A percentile compares a stretch with the other conserved stretches of the same genome.
Conservation (phyloP, 768 basidiomycete species). For the Mycena galericulata region DNA sequence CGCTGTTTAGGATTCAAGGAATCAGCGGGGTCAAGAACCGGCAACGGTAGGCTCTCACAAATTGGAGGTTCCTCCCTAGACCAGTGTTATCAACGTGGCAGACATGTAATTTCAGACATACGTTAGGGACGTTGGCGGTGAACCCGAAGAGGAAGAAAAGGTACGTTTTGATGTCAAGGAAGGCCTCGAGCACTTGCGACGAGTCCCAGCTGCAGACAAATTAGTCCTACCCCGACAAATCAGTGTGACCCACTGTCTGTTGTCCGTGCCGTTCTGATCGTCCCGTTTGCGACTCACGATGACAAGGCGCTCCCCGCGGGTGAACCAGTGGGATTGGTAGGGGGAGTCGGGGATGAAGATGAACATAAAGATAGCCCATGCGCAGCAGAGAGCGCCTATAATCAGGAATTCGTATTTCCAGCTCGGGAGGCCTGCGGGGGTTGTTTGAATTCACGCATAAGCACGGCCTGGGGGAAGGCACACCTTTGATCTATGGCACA, state of each 20-base stretch:
- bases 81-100: neutral
- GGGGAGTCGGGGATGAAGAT: slow-evolving; percentile 51
- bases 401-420: slow-evolving; percentile 43
- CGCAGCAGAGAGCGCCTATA: slow-evolving; percentile 47
- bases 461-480: neutral
- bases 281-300: slow-evolving; percentile 49
- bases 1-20: slow-evolving; percentile 21
- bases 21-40: neutral
- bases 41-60: slow-evolving; percentile 31
- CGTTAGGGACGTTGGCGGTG: slow-evolving; percentile 42
- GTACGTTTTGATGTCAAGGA: slow-evolving; percentile 49
- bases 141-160: slow-evolving; percentile 47
- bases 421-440: slow-evolving; percentile 25
- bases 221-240: neutral
- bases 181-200: slow-evolving; percentile 40
- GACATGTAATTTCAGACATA: neutral
- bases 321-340: slow-evolving; percentile 46
- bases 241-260: slow-evolving; percentile 30
- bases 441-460: neutral
- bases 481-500: slow-evolving; percentile 25
- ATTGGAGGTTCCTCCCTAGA: slow-evolving; percentile 42
- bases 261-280: slow-evolving; percentile 44
- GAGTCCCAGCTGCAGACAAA: slow-evolving; percentile 31
- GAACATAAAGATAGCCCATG: slow-evolving; percentile 44
- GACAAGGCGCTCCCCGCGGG: slow-evolving; percentile 45